These are phyloP conservation scores for Nidula microcarpa DNA, from an alignment of 768 basidiomycete species.

Conservation along the genomic window DNA sequence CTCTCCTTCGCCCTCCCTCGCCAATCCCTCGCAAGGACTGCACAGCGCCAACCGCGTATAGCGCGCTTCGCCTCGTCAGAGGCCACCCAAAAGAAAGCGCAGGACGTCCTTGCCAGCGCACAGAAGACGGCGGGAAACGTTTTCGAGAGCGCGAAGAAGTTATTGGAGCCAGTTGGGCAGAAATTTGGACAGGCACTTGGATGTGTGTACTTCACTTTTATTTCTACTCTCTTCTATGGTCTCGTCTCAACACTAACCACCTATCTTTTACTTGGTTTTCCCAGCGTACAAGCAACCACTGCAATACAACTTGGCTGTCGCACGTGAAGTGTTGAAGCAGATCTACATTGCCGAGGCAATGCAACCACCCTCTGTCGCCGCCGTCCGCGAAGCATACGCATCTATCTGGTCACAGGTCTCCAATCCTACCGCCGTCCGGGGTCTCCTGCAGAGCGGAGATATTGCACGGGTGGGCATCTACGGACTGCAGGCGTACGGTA, in stretches of 20 bases:
- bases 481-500: slow-evolving; percentile 83
- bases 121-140: slow-evolving; percentile 56
- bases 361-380: slow-evolving; percentile 59
- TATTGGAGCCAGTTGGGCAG: slow-evolving; percentile 44
- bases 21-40: slow-evolving; percentile 24
- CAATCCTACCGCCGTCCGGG: slow-evolving; percentile 58
- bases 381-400: slow-evolving; percentile 57
- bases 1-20: slow-evolving; percentile 19
- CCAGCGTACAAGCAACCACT: slow-evolving; percentile 74
- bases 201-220: slow-evolving; percentile 19
- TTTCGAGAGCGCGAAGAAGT: slow-evolving; percentile 45
- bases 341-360: slow-evolving; percentile 72
- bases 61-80: slow-evolving; percentile 44
- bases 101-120: slow-evolving; percentile 57
- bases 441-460: slow-evolving; percentile 59
- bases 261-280: slow-evolving; percentile 1
- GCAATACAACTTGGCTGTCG: slow-evolving; percentile 74
- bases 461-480: slow-evolving; percentile 68
- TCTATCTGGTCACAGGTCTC: slow-evolving; percentile 62
- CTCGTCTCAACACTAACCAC: no score
- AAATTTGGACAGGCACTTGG: slow-evolving; percentile 55
- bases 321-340: slow-evolving; percentile 72
- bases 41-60: slow-evolving; percentile 16
- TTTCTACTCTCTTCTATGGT: neutral
- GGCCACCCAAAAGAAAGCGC: slow-evolving; percentile 64